These are phyloP conservation scores for Trichomonascaceae sp. DNA, from an alignment of 1,139 yeast species.

Conservation along the genomic window DNA sequence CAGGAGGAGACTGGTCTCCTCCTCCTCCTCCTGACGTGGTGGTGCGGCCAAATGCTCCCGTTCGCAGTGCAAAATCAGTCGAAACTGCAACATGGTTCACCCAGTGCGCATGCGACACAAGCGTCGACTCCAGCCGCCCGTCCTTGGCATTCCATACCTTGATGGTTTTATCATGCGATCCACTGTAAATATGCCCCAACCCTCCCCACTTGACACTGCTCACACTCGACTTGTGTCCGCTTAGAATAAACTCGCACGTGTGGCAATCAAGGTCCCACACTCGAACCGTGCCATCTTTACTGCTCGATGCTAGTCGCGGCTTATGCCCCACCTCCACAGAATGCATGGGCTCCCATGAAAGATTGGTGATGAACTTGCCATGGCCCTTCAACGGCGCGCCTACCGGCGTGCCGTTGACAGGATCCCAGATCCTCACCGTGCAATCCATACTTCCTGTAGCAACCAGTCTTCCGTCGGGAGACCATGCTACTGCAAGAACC, in stretches of 20 bases:
- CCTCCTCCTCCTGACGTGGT: too few relatives aligned
- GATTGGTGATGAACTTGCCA: conserved; percentile 74
- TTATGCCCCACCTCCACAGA: conserved; percentile 47
- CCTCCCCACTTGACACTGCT: conserved; percentile 98
- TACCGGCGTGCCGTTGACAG: conserved; percentile 55
- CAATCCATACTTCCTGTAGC: conserved; percentile 97
- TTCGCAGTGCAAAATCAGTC: conserved; percentile 76
- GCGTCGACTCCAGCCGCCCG: conserved; percentile 67
- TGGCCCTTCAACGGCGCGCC: conserved; percentile 77
- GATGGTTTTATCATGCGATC: conserved; percentile 90
- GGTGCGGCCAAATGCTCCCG: conserved; percentile 45
- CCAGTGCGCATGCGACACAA: conserved; percentile 95
- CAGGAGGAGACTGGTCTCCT: too few relatives aligned
- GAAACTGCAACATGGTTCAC: conserved; percentile 86
- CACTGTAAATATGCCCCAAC: conserved; percentile 67
- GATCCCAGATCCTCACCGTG: conserved; percentile 80
- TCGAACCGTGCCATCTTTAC: conserved; percentile 83
- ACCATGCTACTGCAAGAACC: conserved; percentile 90
- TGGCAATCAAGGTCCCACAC: conserved; percentile 84
- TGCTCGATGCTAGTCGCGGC: conserved; percentile 74
- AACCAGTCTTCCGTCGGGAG: conserved; percentile 80
- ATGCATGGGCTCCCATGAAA: conserved; percentile 93
- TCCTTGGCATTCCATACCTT: conserved; percentile 80
- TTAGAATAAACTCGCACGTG: conserved; percentile 53
- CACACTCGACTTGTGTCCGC: conserved; percentile 83